phyloP scores from a whole-genome alignment of 2,329 filamentous ascomycete species.

The Triangularia verruculosa region DNA sequence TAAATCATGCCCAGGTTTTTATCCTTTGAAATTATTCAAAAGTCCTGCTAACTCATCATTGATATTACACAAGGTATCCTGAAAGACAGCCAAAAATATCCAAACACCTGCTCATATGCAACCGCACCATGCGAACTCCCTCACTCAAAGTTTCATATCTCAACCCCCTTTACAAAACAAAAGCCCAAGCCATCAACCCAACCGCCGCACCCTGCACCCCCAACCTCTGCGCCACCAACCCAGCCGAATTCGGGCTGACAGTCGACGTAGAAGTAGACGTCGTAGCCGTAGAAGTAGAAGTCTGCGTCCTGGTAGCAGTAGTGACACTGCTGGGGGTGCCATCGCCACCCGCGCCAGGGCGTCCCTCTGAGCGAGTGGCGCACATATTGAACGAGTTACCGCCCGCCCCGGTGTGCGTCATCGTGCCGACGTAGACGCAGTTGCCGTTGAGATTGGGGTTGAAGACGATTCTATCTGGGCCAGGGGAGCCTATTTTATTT shows the following conservation, averaged over 20 bases:
- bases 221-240: background rate
- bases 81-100: background rate
- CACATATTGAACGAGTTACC: slow-evolving; percentile 21
- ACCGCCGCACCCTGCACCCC: background rate
- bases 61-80: background rate
- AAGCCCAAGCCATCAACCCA: slow-evolving; percentile 9
- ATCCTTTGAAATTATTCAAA: too few species aligned
- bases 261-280: background rate
- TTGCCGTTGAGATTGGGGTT: slow-evolving; percentile 13
- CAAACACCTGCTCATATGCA: too few species aligned
- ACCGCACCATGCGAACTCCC: too few species aligned
- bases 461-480: slow-evolving; percentile 23
- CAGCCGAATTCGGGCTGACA: background rate
- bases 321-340: background rate
- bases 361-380: background rate
- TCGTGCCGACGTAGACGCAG: slow-evolving; percentile 23
- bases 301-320: background rate
- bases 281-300: background rate
- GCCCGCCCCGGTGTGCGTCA: slow-evolving; percentile 22
- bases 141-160: too few species aligned
- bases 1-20: too few species aligned
- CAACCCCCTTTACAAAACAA: slow-evolving; percentile 4
- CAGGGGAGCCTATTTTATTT: slow-evolving; percentile 16
- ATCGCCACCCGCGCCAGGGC: background rate
- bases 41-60: too few species aligned